Percentiles rank a stretch among this genome's conserved stretches.
phyloP scores from a whole-genome alignment of 345 rosid species.

The Trapa bicornis region DNA sequence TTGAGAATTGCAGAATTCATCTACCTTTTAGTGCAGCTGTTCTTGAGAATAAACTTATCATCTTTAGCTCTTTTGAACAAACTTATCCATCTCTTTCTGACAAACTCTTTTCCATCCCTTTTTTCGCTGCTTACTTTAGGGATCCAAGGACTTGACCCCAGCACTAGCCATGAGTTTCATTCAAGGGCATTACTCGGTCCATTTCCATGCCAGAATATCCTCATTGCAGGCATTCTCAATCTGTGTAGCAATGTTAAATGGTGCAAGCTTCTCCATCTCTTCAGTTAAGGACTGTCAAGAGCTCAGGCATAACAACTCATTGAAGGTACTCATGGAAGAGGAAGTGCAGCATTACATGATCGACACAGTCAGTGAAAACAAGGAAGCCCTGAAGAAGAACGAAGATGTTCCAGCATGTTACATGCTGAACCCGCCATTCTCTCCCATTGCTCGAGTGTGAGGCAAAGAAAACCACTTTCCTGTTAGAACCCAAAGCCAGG shows the following conservation, averaged over 20 bases:
- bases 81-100: not conserved
- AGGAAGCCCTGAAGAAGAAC: slow-evolving; percentile 23
- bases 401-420: slow-evolving; percentile 46
- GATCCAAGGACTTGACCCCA: slow-evolving; percentile 54
- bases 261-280: slow-evolving; percentile 22
- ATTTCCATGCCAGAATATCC: slow-evolving; percentile 82
- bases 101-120: slow-evolving; percentile 6
- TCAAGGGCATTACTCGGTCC: slow-evolving; percentile 58
- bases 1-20: no score
- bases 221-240: slow-evolving; percentile 84
- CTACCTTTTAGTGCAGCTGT: no score
- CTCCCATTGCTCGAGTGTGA: slow-evolving; percentile 80
- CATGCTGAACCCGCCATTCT: slow-evolving; percentile 68
- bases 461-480: not conserved
- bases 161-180: slow-evolving; percentile 45
- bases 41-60: no score
- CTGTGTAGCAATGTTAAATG: slow-evolving; percentile 66
- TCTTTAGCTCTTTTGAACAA: no score
- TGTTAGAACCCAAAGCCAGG: no score
- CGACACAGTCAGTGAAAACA: slow-evolving; percentile 47
- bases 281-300: slow-evolving; percentile 20
- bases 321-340: slow-evolving; percentile 59
- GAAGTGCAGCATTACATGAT: slow-evolving; percentile 53
- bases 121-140: slow-evolving; percentile 24
- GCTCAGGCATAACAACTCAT: slow-evolving; percentile 34